phyloP scores from a whole-genome alignment of 2,329 filamentous ascomycete genomes.

The Paraphoma chrysanthemicola region DNA sequence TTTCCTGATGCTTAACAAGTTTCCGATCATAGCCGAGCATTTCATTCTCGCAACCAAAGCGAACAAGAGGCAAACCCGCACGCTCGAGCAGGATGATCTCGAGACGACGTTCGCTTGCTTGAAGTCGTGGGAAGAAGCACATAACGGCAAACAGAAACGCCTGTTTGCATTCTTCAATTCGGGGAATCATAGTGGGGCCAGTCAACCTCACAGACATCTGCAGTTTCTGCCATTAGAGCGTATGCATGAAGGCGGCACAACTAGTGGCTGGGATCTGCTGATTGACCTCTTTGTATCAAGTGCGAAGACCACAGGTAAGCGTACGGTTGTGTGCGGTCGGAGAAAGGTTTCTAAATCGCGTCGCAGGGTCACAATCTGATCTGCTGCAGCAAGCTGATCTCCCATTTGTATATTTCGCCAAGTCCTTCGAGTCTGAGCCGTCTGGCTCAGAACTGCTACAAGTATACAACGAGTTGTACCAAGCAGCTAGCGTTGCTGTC shows the following conservation, averaged over 20 bases:
- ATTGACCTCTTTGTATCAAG: conserved; percentile 51
- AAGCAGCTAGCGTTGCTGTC: conserved; percentile 40
- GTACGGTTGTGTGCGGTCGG: not conserved
- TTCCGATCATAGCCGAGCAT: conserved; percentile 73
- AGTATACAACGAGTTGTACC: conserved; percentile 45
- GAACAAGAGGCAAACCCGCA: conserved; percentile 69
- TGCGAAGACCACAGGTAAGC: conserved; percentile 7
- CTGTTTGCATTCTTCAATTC: conserved; percentile 76
- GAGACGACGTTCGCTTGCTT: conserved; percentile 68
- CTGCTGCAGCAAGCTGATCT: conserved; percentile 35
- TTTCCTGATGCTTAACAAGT: conserved; percentile 76
- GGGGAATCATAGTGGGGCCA: conserved; percentile 71
- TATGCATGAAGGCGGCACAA: conserved; percentile 60
- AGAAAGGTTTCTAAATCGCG: conserved; percentile 8
- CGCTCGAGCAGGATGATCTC: conserved; percentile 68
- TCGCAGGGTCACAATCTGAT: conserved; percentile 5
- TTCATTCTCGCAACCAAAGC: conserved; percentile 73
- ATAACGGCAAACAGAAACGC: conserved; percentile 39
- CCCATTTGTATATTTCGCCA: conserved; percentile 60
- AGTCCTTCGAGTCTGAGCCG: conserved; percentile 50
- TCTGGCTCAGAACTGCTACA: conserved; percentile 43
- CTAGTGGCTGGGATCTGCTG: conserved; percentile 56
- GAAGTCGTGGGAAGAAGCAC: conserved; percentile 57
- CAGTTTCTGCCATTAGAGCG: conserved; percentile 72
- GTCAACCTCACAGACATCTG: conserved; percentile 74